phyloP scores from a whole-genome alignment of 192 early-diverging fungal genomes.

The Umbelopsis isabellina region DNA sequence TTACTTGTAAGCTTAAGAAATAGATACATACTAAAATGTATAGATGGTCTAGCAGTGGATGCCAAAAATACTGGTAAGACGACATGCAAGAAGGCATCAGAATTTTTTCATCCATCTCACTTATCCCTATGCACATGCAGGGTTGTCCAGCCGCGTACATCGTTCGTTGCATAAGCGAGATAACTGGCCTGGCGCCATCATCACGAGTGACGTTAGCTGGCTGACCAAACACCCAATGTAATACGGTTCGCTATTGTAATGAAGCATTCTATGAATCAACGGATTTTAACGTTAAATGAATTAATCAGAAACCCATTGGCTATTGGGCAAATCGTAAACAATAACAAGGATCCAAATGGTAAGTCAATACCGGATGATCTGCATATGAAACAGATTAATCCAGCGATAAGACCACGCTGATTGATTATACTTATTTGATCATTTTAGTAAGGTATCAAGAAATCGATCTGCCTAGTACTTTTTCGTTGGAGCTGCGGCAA shows the following conservation, averaged over 20 bases:
- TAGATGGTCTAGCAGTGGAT: slow-evolving; percentile 51
- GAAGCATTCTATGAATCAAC: not conserved
- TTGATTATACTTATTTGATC: not conserved
- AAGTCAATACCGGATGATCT: not conserved
- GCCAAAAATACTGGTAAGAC: slow-evolving; percentile 36
- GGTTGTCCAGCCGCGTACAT: slow-evolving; percentile 44
- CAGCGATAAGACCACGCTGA: no score
- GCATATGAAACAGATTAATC: not conserved
- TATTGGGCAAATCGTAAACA: slow-evolving; percentile 53
- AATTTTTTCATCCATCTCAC: not conserved
- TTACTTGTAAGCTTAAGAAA: slow-evolving; percentile 48
- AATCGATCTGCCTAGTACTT: slow-evolving; percentile 39
- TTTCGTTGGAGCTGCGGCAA: slow-evolving; percentile 40
- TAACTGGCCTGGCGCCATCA: slow-evolving; percentile 49
- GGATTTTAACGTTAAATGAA: not conserved
- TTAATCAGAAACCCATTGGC: slow-evolving; percentile 44
- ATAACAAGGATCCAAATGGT: slow-evolving; percentile 47
- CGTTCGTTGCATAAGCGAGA: slow-evolving; percentile 45
- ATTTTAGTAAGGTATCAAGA: slow-evolving; percentile 48
- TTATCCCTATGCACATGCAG: slow-evolving; percentile 15
- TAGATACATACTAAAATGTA: slow-evolving; percentile 51
- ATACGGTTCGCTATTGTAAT: not conserved
- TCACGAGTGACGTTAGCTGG: slow-evolving; percentile 48
- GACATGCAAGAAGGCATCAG: not conserved
- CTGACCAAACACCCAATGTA: slow-evolving; percentile 35